Base-by-base conservation (phyloP, 176 grass and related monocot species). In the Otatea glauca region DNA sequence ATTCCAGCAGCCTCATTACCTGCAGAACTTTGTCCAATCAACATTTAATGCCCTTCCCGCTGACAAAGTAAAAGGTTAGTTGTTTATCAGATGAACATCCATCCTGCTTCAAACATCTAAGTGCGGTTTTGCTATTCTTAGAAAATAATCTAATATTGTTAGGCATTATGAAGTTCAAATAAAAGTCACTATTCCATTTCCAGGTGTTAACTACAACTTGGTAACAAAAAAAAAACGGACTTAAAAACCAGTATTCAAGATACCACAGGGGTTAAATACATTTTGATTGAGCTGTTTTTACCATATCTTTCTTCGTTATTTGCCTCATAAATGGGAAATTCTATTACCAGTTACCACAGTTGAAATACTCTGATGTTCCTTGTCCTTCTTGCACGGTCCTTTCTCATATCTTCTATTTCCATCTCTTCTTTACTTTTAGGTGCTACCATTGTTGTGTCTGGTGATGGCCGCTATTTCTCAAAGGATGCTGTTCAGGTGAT, bases 381-480 rank as follows among this genome's bases (percentile, higher is more conserved):
- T 79, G 35, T 47, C 49, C 10, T 79, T 55, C 59, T 7, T 80
- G 41, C 65, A 12, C 21, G 32, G 35, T 47, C 39, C 10, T 79
- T 74, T 9, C 6, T 83, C 74, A 62, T 67, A 65, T 68, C 8
- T 60, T 29, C 16, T 68, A 34, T 67, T 60, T 29, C 16, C 61
- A 34, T 67, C 51, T 10, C 60, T 59, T 58, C 13, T 86, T 79
- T 72, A 51, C 72, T 79, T 87, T 5, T 74, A 99, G 96, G 96
- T 76, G 96, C 91, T 0, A 99, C 93, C 43, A 89, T 99, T 96
- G 96, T 99, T 81, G 93, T 99, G 76, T 99, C 96, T 7, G 93
- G 96, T 66, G 96, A 99, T 99, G 96, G 96, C 41, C 96, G 96
- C 48, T 99, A 96, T 87, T 99, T 96, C 88, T 99, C 96, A 39